Conservation (phyloP, 306 rosid genomes). For the Cotoneaster glaucophyllus region DNA sequence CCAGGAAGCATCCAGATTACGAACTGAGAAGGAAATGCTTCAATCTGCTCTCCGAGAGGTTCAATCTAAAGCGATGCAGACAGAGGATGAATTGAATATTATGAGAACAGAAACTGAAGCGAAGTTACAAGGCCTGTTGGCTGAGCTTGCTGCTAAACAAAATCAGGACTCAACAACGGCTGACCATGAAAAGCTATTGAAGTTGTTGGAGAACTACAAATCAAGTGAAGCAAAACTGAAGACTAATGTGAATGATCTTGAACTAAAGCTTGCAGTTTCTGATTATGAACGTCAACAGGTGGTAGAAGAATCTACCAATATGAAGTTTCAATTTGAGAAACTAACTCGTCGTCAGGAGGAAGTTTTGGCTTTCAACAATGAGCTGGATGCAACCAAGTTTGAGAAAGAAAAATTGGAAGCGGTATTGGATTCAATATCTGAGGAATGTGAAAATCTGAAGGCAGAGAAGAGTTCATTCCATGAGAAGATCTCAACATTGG, state of each 20-base stretch:
- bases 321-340: conserved; percentile 22
- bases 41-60: conserved; percentile 12
- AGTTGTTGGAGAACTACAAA: conserved; percentile 26
- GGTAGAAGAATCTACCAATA: conserved; percentile 20
- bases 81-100: conserved; percentile 21
- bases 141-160: conserved; percentile 19
- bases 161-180: conserved; percentile 15
- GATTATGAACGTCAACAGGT: conserved; percentile 29
- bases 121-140: conserved; percentile 19
- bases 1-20: conserved; percentile 21
- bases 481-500: conserved; percentile 21
- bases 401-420: conserved; percentile 27
- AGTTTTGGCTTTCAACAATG: conserved; percentile 5
- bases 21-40: conserved; percentile 16
- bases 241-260: conserved; percentile 28
- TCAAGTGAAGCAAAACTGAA: conserved; percentile 26
- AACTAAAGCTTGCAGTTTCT: conserved; percentile 25
- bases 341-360: conserved; percentile 19
- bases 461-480: conserved; percentile 21
- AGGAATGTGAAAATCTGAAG: conserved; percentile 30
- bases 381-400: conserved; percentile 17
- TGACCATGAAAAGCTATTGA: conserved; percentile 24
- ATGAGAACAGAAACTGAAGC: conserved; percentile 21
- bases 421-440: conserved; percentile 5
- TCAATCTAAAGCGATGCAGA: conserved; percentile 11